Percentiles rank a stretch among this genome's conserved stretches.
phyloP scores from a whole-genome alignment of 140 eudicot species.

The Stevia rebaudiana region DNA sequence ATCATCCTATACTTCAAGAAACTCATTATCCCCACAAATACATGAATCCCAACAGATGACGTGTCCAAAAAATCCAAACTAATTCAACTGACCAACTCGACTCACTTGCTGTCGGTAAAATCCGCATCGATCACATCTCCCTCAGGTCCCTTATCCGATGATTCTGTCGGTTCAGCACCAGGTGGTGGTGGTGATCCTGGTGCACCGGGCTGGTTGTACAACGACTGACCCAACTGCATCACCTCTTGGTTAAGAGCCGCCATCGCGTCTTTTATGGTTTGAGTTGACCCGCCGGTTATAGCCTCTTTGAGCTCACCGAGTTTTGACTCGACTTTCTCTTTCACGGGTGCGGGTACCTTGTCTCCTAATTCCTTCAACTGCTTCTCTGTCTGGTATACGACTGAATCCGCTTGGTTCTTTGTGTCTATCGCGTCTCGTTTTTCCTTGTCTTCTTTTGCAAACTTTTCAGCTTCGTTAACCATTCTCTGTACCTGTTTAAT shows the following conservation, averaged over 20 bases:
- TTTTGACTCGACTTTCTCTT: constrained; percentile 72
- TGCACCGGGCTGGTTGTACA: constrained; percentile 69
- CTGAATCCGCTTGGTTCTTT: constrained; percentile 91
- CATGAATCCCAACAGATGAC: neutral
- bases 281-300: constrained; percentile 57
- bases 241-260: constrained; percentile 85
- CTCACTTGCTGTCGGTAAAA: constrained; percentile 75
- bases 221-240: constrained; percentile 81
- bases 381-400: constrained; percentile 90
- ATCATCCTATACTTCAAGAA: no score
- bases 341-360: constrained; percentile 63
- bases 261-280: constrained; percentile 80
- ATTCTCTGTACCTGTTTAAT: constrained; percentile 62
- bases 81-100: neutral
- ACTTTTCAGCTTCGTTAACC: constrained; percentile 87
- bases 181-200: constrained; percentile 45
- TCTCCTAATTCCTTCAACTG: constrained; percentile 90
- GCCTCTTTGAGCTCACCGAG: constrained; percentile 70
- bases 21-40: no score
- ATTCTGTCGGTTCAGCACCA: constrained; percentile 30
- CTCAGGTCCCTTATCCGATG: constrained; percentile 39
- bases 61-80: neutral
- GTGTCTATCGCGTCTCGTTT: constrained; percentile 91
- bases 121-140: constrained; percentile 88
- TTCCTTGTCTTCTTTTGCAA: constrained; percentile 91